Conservation (phyloP, 2,329 filamentous ascomycete genomes). For the Sporothrix dimorphospora region DNA sequence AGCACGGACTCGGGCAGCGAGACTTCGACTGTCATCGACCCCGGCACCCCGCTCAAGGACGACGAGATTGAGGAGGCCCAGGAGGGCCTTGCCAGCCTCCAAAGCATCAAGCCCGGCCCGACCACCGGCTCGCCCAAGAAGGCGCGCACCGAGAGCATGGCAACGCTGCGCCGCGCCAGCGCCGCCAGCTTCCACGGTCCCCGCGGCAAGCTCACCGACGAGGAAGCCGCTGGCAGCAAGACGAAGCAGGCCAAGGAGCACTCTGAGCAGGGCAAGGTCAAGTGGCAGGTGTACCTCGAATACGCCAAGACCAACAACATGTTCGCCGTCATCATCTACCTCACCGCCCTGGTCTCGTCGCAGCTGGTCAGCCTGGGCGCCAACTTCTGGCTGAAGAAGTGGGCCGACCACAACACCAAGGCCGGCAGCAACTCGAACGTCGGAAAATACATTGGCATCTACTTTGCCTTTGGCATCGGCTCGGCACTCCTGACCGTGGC, state of each 20-base stretch:
- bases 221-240: conserved; percentile 75
- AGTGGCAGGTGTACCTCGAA: conserved; percentile 92
- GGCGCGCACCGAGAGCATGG: conserved; percentile 67
- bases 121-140: conserved; percentile 49
- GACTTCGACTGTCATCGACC: conserved; percentile 60
- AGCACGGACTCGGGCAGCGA: conserved; percentile 51
- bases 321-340: conserved; percentile 77
- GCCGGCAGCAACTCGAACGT: conserved; percentile 72
- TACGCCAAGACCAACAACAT: conserved; percentile 96
- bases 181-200: conserved; percentile 87
- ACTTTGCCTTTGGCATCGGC: conserved; percentile 92
- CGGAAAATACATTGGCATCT: conserved; percentile 91
- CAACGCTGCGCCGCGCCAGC: conserved; percentile 85
- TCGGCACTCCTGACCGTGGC: conserved; percentile 82
- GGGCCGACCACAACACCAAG: conserved; percentile 78
- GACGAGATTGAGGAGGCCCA: conserved; percentile 77
- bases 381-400: conserved; percentile 90
- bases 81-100: conserved; percentile 74
- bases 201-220: conserved; percentile 80
- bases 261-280: conserved; percentile 93
- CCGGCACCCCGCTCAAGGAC: conserved; percentile 60
- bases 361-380: conserved; percentile 83
- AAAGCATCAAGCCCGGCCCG: conserved; percentile 66
- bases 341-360: conserved; percentile 73
- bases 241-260: conserved; percentile 87